Percentiles rank a stretch among this genome's conserved stretches.
phyloP scores from a whole-genome alignment of 805 yeast genomes.

The Sungouiella thailandica region DNA sequence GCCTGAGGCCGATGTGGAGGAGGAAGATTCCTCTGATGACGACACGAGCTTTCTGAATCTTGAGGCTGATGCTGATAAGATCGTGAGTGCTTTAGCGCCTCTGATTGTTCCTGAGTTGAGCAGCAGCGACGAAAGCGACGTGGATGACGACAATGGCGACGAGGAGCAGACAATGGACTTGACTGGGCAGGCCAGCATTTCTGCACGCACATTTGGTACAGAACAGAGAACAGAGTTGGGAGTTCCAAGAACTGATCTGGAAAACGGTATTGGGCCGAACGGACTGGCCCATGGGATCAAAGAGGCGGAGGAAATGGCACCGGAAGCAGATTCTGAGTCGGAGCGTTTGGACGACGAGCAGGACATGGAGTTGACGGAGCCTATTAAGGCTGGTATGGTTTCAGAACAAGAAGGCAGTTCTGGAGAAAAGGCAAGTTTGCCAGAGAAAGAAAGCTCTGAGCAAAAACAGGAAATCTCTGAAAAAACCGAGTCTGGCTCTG shows the following conservation, averaged over 20 bases:
- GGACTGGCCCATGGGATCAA: not conserved
- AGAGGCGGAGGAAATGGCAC: not conserved
- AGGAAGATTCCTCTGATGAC: conserved; percentile 3
- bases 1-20: conserved; percentile 1
- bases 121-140: conserved; percentile 1
- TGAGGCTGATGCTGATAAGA: conserved; percentile 17
- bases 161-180: conserved; percentile 28
- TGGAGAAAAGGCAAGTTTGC: too few relatives aligned
- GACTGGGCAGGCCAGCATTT: conserved; percentile 14
- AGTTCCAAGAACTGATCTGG: not conserved
- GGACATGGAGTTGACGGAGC: conserved; percentile 18
- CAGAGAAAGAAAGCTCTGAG: too few relatives aligned
- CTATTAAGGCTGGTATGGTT: not conserved
- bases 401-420: not conserved
- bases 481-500: not conserved
- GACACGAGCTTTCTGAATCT: conserved; percentile 11
- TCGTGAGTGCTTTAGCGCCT: conserved; percentile 8
- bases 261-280: not conserved
- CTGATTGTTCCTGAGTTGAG: not conserved
- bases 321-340: not conserved
- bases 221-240: not conserved
- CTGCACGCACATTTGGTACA: not conserved
- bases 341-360: conserved; percentile 2
- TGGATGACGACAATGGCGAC: conserved; percentile 6
- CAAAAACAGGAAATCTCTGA: too few relatives aligned